Evolutionary conservation across 2,329 filamentous ascomycete species (phyloP).

Genomic region (Elsinoe batatas): DNA sequence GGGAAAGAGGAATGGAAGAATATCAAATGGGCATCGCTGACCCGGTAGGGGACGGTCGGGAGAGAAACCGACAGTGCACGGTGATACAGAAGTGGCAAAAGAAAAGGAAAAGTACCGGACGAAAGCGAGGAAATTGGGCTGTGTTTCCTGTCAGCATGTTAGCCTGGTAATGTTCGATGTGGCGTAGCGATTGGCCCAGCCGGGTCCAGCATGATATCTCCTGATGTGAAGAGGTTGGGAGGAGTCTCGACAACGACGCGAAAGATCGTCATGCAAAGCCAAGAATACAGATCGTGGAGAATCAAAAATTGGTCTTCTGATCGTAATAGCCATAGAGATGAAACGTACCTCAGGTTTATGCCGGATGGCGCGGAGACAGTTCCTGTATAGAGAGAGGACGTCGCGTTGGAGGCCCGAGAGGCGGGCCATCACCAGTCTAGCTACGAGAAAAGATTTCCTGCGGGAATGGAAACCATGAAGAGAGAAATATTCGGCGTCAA

Average conservation of each 20-base stretch:
- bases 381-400: slow-evolving; percentile 75
- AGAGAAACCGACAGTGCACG: no score
- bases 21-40: no score
- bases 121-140: slow-evolving; percentile 27
- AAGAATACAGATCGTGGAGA: no score
- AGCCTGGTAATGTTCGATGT: neutral
- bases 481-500: neutral
- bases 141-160: slow-evolving; percentile 15
- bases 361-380: slow-evolving; percentile 70
- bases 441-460: neutral
- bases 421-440: slow-evolving; percentile 30
- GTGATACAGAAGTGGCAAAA: no score
- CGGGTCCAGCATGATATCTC: no score
- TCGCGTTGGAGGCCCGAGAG: slow-evolving; percentile 85
- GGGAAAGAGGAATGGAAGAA: no score
- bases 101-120: slow-evolving; percentile 12
- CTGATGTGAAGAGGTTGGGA: no score
- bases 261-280: no score
- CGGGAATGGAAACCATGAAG: neutral
- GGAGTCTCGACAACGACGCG: no score
- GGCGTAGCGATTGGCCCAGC: no score
- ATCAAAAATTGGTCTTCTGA: neutral
- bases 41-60: no score
- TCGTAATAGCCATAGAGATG: slow-evolving; percentile 12
- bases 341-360: slow-evolving; percentile 63